Conservation (phyloP, 371 early-diverging fungal genomes). For the Syncephalastrum racemosum region DNA sequence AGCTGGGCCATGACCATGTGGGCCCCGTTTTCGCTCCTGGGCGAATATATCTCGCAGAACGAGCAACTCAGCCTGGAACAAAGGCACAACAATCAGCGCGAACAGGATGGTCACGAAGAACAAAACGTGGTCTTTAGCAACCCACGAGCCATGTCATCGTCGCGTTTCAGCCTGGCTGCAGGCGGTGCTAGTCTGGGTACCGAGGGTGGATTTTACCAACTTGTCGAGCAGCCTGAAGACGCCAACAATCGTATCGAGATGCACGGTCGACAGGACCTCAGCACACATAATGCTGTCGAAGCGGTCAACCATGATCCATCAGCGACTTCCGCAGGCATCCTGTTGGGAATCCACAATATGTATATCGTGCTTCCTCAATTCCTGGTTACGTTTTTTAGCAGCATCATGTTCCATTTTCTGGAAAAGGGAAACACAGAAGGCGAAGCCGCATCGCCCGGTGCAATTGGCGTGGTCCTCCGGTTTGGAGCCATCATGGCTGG, state of each 20-base stretch:
- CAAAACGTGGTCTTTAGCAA: not conserved
- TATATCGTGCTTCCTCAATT: constrained; percentile 94
- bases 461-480: constrained; percentile 63
- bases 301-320: not conserved
- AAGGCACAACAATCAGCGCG: constrained; percentile 2
- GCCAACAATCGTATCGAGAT: constrained; percentile 14
- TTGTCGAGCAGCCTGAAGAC: constrained; percentile 24
- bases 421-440: constrained; percentile 31
- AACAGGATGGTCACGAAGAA: not conserved
- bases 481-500: constrained; percentile 67
- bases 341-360: constrained; percentile 94
- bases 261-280: constrained; percentile 3
- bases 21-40: constrained; percentile 91
- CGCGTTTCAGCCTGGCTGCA: constrained; percentile 29
- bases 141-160: constrained; percentile 19
- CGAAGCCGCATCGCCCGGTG: constrained; percentile 39
- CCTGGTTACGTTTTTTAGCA: constrained; percentile 71
- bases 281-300: not conserved
- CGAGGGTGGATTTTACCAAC: constrained; percentile 42
- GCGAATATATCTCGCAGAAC: constrained; percentile 71
- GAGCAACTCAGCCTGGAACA: constrained; percentile 14
- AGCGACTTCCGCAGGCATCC: constrained; percentile 67
- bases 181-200: constrained; percentile 29
- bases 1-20: constrained; percentile 91
- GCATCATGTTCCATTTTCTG: constrained; percentile 71